Percentiles rank a stretch among this genome's conserved stretches.
These are phyloP conservation scores for Brasenia schreberi DNA, from an alignment of 164 flowering plant genomes.

Conservation along the genomic window DNA sequence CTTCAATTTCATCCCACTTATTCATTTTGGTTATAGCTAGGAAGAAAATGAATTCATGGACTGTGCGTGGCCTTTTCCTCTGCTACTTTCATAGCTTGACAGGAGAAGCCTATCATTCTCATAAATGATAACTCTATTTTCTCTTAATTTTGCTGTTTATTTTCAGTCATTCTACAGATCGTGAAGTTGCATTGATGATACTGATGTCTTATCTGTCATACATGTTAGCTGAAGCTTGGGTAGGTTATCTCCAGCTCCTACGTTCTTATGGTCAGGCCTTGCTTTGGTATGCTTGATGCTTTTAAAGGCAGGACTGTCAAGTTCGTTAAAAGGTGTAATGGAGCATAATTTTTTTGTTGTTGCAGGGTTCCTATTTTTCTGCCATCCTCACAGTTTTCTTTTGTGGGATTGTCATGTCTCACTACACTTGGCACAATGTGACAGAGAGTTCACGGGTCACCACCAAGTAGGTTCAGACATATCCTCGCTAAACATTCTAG, in stretches of 20 bases:
- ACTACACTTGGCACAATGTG: slow-evolving; percentile 51
- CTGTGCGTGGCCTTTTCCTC: too few relatives aligned
- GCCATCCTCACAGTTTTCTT: slow-evolving; percentile 44
- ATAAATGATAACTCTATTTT: too few relatives aligned
- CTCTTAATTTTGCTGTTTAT: neutral
- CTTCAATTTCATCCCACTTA: too few relatives aligned
- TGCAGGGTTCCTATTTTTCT: slow-evolving; percentile 65
- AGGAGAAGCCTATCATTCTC: too few relatives aligned
- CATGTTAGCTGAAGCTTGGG: slow-evolving; percentile 61
- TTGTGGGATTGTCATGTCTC: slow-evolving; percentile 55
- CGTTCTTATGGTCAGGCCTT: neutral
- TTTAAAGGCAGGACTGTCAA: too few relatives aligned
- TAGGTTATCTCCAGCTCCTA: neutral
- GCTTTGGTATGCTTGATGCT: neutral
- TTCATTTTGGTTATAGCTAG: too few relatives aligned
- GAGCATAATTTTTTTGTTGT: neutral
- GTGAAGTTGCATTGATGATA: slow-evolving; percentile 85
- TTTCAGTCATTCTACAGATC: slow-evolving; percentile 79
- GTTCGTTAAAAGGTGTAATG: neutral
- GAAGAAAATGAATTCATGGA: too few relatives aligned
- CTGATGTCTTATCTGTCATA: slow-evolving; percentile 88
- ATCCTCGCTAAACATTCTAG: neutral
- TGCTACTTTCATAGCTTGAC: too few relatives aligned
- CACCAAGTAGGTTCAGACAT: slow-evolving; percentile 17
- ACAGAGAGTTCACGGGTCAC: slow-evolving; percentile 42